Conservation (phyloP, 2,329 filamentous ascomycete species). For the Alternaria panax region DNA sequence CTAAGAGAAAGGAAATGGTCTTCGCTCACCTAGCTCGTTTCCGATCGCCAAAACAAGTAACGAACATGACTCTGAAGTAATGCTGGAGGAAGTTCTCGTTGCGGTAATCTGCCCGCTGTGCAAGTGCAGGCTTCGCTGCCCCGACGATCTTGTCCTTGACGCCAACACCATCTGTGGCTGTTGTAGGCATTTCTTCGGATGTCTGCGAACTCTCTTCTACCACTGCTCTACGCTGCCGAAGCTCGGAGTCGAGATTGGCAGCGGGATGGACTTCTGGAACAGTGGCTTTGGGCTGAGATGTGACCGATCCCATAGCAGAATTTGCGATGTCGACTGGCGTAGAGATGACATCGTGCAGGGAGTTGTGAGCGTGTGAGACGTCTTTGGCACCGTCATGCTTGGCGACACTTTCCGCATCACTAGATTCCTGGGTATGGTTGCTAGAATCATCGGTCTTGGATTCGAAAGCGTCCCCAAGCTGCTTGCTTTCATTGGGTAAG, state of each 20-base stretch:
- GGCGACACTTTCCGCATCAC: conserved; percentile 24
- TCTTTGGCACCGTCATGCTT: conserved; percentile 29
- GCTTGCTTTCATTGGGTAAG: conserved; percentile 22
- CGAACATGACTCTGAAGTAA: conserved; percentile 21
- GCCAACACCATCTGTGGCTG: neutral
- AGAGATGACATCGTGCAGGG: conserved; percentile 21
- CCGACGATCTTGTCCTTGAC: conserved; percentile 4
- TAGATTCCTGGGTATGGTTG: conserved; percentile 12
- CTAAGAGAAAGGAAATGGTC: neutral
- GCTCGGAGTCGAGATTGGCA: conserved; percentile 11
- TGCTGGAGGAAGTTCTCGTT: conserved; percentile 16
- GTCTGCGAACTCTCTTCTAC: conserved; percentile 8
- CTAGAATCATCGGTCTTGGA: conserved; percentile 2
- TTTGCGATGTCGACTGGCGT: conserved; percentile 19
- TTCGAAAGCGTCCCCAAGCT: conserved; percentile 15
- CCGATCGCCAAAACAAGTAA: conserved; percentile 24
- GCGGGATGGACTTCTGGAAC: conserved; percentile 4
- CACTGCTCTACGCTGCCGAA: conserved; percentile 24
- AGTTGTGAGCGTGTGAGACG: conserved; percentile 7
- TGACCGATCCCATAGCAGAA: conserved; percentile 22
- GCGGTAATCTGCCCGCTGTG: conserved; percentile 3
- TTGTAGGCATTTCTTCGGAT: neutral
- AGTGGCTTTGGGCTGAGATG: conserved; percentile 14
- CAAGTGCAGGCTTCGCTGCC: neutral
- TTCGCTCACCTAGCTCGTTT: conserved; percentile 36